Evolutionary conservation across 2,329 filamentous ascomycete species (phyloP), one percentile per base, ranked within the genome.

Genomic region (Phyllosticta citriasiana): DNA sequence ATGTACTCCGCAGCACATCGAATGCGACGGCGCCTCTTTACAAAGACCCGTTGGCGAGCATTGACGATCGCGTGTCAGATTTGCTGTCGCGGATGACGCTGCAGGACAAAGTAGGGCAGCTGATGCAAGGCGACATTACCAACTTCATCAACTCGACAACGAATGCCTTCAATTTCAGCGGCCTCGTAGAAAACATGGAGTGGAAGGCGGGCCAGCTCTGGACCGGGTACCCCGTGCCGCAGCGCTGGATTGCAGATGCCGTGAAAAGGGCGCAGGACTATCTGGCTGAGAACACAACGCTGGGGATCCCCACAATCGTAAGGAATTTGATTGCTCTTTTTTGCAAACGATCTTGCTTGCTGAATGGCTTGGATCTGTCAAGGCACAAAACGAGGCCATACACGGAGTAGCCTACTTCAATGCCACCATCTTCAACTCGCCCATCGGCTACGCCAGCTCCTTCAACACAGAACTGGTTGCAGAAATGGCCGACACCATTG

Each of bases 391-490:
- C 3, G 88, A 91, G 73, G 87, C 84, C 47, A 87, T 91, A 53
- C 88, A 91, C 67, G 88, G 87, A 1, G 57, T 61, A 14, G 27
- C 54, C 7, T 61, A 57, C 51, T 57, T 61, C 9, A 90, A 90
- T 70, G 87, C 86, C 2, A 91, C 88, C 1, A 88, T 91, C 63
- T 91, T 90, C 77, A 91, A 90, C 73, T 88, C 85, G 1, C 88
- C 88, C 0, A 89, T 91, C 66, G 87, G 78, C 7, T 83, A 88
- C 59, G 87, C 83, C 16, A 89, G 86, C 67, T 87, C 87, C 0
- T 91, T 85, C 76, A 88, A 91, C 68, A 81, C 82, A 0, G 78
- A 79, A 51, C 73, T 89, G 14, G 76, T 89, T 3, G 73, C 84
- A 65, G 80, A 87, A 65, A 89, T 90, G 86, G 87, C 79, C 6